phyloP scores from a whole-genome alignment of 2,329 filamentous ascomycete genomes.

The Fusarium palustre region DNA sequence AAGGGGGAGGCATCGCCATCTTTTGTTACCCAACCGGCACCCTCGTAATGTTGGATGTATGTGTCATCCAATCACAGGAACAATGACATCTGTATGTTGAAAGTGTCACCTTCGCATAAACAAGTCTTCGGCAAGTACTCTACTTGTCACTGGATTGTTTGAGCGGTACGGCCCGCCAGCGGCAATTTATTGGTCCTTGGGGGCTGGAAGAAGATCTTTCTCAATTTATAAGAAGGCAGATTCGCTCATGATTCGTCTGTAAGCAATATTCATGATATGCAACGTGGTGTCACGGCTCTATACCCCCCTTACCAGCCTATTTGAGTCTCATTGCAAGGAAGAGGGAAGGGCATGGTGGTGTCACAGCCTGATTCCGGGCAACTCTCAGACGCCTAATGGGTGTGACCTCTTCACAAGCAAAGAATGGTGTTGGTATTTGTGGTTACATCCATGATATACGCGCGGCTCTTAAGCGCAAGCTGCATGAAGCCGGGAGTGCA shows the following conservation, averaged over 20 bases:
- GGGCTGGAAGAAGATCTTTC: not conserved
- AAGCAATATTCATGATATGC: not conserved
- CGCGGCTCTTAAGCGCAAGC: constrained; percentile 10
- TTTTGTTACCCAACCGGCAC: constrained; percentile 21
- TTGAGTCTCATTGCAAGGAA: constrained; percentile 7
- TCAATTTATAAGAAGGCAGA: constrained; percentile 5
- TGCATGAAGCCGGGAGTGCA: not conserved
- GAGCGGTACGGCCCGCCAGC: constrained; percentile 16
- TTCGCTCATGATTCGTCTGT: constrained; percentile 13
- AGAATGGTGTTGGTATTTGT: constrained; percentile 1
- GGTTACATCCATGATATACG: not conserved
- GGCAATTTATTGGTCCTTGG: not conserved
- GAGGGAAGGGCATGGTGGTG: not conserved
- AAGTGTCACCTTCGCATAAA: not conserved
- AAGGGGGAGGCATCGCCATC: constrained; percentile 5
- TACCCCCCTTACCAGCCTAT: not conserved
- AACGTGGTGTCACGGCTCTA: constrained; percentile 7
- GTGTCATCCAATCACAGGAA: constrained; percentile 3
- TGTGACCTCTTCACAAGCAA: not conserved
- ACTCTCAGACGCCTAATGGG: not conserved
- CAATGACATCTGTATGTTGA: constrained; percentile 2
- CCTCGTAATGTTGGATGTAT: constrained; percentile 3
- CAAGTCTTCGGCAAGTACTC: constrained; percentile 24
- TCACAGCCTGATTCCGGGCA: not conserved
- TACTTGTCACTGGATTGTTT: constrained; percentile 14